A percentile compares a stretch with the other conserved stretches of the same genome.
These are phyloP conservation scores for Magnaporthiopsis rhizophila DNA, from an alignment of 2,329 filamentous ascomycete species.

Conservation along the genomic window DNA sequence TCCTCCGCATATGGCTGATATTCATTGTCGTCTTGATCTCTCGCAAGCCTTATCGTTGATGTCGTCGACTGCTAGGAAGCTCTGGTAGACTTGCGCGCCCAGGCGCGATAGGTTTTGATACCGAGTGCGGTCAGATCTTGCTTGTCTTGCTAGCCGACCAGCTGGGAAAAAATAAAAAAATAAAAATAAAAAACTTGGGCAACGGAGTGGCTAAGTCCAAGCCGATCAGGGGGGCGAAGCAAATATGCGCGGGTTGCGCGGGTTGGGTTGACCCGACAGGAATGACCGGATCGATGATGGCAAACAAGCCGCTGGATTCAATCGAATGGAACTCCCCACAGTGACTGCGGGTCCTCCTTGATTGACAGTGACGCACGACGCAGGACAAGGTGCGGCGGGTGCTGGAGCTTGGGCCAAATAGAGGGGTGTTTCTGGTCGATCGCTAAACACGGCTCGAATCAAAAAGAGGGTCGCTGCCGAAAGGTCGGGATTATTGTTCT, in stretches of 20 bases:
- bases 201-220: not conserved
- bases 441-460: not conserved
- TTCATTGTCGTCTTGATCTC: slow-evolving; percentile 32
- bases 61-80: not conserved
- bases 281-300: not conserved
- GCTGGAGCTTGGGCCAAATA: not conserved
- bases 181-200: not conserved
- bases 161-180: not conserved
- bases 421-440: not conserved
- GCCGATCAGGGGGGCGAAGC: not conserved
- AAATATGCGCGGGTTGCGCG: not conserved
- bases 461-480: not conserved
- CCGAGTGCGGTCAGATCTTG: not conserved
- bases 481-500: not conserved
- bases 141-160: not conserved
- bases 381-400: not conserved
- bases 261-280: not conserved
- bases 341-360: not conserved
- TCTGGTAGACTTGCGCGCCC: not conserved
- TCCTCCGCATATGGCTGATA: slow-evolving; percentile 58
- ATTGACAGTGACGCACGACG: not conserved
- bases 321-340: not conserved
- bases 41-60: not conserved
- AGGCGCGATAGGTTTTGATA: not conserved
- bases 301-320: not conserved